Evolutionary conservation across 2,329 filamentous ascomycete genomes (phyloP), one percentile per base, ranked within the genome.

Genomic region (Paraphaeosphaeria sporulosa): DNA sequence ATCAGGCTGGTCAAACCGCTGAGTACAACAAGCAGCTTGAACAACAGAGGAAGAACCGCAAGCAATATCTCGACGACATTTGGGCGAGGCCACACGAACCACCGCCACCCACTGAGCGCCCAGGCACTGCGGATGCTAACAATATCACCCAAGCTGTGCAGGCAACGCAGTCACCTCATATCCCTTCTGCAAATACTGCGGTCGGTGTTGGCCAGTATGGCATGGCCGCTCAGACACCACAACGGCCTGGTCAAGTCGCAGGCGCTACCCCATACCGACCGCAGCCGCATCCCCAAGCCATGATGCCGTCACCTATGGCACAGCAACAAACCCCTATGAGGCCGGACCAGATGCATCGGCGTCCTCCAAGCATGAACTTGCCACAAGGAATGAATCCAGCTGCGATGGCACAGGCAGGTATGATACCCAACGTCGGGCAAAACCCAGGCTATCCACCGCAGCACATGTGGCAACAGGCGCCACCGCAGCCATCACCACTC

Each of bases 1-100:
- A 91, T 48, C 93, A 97, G 77, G 92, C 93, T 30, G 88, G 92
- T 53, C 92, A 96, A 64, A 90, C 94, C 19, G 92, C 93, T 59
- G 94, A 98, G 68, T 96, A 90, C 81, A 98, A 94, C 81, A 93
- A 95, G 70, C 86, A 87, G 49, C 84, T 98, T 54, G 93, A 91
- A 71, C 87, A 91, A 68, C 90, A 94, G 76, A 90, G 94, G 60
- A 88, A 88, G 42, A 89, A 91, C 78, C 90, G 95, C 60, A 87
- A 85, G 60, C 89, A 94, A 60, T 96, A 93, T 67, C 83, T 96
- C 65, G 89, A 94, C 57, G 89, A 88, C 57, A 86, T 93, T 65
- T 98, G 94, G 91, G 87, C 90, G 65, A 86, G 91, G 62, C 90
- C 91, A 12, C 93, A 96, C 66, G 93, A 97, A 73, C 88, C 90